phyloP scores from a whole-genome alignment of 2,329 filamentous ascomycete species.

The Xylariaceae sp. region DNA sequence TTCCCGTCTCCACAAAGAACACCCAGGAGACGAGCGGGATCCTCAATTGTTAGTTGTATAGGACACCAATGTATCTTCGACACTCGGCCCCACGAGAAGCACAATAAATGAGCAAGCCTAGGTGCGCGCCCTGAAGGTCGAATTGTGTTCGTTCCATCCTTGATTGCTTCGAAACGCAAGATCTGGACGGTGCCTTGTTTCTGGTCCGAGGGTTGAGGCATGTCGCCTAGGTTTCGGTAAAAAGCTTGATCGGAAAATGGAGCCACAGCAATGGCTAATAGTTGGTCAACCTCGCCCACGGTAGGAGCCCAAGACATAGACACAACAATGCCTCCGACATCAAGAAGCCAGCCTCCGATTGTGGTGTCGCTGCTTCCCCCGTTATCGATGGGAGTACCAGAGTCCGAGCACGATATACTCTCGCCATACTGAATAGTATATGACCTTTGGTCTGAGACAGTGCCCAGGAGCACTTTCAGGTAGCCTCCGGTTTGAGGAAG shows the following conservation, averaged over 20 bases:
- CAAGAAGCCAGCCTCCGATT: slow-evolving; percentile 49
- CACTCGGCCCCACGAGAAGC: slow-evolving; percentile 50
- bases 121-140: slow-evolving; percentile 37
- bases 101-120: slow-evolving; percentile 42
- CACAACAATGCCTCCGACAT: slow-evolving; percentile 52
- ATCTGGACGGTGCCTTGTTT: slow-evolving; percentile 51
- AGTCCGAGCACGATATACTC: slow-evolving; percentile 25
- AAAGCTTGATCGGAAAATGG: slow-evolving; percentile 50
- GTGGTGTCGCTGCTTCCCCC: slow-evolving; percentile 11
- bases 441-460: slow-evolving; percentile 26
- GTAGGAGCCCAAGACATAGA: slow-evolving; percentile 53
- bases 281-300: slow-evolving; percentile 38
- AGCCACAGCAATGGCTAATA: slow-evolving; percentile 51
- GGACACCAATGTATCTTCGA: slow-evolving; percentile 55
- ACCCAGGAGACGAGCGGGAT: slow-evolving; percentile 42
- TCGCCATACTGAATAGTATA: slow-evolving; percentile 25
- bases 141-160: slow-evolving; percentile 29
- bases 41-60: slow-evolving; percentile 32
- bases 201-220: slow-evolving; percentile 37
- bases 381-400: slow-evolving; percentile 22
- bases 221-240: slow-evolving; percentile 39
- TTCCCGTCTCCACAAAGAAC: slow-evolving; percentile 51
- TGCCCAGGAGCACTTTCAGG: slow-evolving; percentile 27
- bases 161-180: slow-evolving; percentile 44
- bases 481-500: slow-evolving; percentile 22